Conservation (phyloP, 768 basidiomycete genomes). For the Rhizopogon vesiculosus region DNA sequence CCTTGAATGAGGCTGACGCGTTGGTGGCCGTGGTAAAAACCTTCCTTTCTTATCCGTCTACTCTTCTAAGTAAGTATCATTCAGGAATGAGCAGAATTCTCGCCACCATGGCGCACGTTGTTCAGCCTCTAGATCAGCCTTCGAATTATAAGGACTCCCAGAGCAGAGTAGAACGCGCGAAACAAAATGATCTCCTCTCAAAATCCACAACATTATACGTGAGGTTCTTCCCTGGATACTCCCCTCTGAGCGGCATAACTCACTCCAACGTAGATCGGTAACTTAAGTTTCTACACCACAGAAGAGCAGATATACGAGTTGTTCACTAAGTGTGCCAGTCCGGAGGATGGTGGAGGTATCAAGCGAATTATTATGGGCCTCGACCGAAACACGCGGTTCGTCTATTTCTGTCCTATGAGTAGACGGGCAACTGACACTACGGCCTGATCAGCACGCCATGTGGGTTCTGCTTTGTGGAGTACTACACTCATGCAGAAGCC, state of each 20-base stretch:
- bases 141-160: constrained; percentile 98
- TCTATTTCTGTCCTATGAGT: not conserved
- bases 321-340: constrained; percentile 84
- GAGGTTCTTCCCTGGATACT: constrained; percentile 27
- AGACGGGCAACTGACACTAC: constrained; percentile 4
- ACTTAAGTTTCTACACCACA: constrained; percentile 91
- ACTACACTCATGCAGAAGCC: constrained; percentile 92
- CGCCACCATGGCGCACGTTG: constrained; percentile 76
- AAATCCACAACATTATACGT: constrained; percentile 92
- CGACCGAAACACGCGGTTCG: constrained; percentile 81
- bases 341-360: constrained; percentile 85
- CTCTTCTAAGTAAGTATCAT: not conserved
- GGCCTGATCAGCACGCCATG: constrained; percentile 67
- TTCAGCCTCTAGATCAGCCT: constrained; percentile 82
- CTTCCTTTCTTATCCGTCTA: constrained; percentile 17
- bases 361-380: constrained; percentile 95
- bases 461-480: constrained; percentile 95
- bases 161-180: constrained; percentile 69
- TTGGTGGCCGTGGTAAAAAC: constrained; percentile 25
- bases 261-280: constrained; percentile 61
- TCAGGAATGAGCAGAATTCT: not conserved
- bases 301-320: constrained; percentile 96
- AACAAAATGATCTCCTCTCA: constrained; percentile 73
- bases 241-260: constrained; percentile 16
- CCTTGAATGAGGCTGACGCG: constrained; percentile 19